These are phyloP conservation scores for Dalbergia cochinchinensis DNA, from an alignment of 306 rosid species.

Conservation along the genomic window DNA sequence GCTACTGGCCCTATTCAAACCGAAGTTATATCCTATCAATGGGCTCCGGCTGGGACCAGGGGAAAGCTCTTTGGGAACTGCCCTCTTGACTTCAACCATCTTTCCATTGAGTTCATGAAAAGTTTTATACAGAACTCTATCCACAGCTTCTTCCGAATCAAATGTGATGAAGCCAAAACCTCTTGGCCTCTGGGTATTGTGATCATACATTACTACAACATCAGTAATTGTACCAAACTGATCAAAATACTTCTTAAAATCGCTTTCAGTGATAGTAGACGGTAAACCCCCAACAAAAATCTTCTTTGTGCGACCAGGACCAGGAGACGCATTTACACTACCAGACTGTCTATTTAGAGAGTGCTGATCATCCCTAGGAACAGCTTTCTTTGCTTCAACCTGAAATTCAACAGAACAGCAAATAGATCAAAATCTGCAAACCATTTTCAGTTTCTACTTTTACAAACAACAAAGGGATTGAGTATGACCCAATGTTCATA, in stretches of 20 bases:
- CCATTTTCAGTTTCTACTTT: slow-evolving; percentile 35
- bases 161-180: slow-evolving; percentile 97
- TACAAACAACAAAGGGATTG: slow-evolving; percentile 14
- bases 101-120: slow-evolving; percentile 97
- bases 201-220: slow-evolving; percentile 99
- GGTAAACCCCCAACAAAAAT: slow-evolving; percentile 97
- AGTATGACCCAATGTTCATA: slow-evolving; percentile 55
- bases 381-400: slow-evolving; percentile 99
- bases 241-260: slow-evolving; percentile 92
- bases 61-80: slow-evolving; percentile 95
- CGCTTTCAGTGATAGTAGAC: slow-evolving; percentile 91
- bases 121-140: slow-evolving; percentile 84
- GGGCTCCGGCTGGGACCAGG: slow-evolving; percentile 86
- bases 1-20: slow-evolving; percentile 77
- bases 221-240: slow-evolving; percentile 92
- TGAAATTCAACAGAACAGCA: slow-evolving; percentile 57
- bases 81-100: slow-evolving; percentile 98
- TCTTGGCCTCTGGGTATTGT: slow-evolving; percentile 98
- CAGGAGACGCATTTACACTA: slow-evolving; percentile 74
- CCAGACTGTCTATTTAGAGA: slow-evolving; percentile 66
- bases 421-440: slow-evolving; percentile 48
- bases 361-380: slow-evolving; percentile 97
- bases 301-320: slow-evolving; percentile 95
- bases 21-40: slow-evolving; percentile 77
- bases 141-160: slow-evolving; percentile 95